phyloP scores from a whole-genome alignment of 139 green algal species.

The Monoraphidium neglectum region DNA sequence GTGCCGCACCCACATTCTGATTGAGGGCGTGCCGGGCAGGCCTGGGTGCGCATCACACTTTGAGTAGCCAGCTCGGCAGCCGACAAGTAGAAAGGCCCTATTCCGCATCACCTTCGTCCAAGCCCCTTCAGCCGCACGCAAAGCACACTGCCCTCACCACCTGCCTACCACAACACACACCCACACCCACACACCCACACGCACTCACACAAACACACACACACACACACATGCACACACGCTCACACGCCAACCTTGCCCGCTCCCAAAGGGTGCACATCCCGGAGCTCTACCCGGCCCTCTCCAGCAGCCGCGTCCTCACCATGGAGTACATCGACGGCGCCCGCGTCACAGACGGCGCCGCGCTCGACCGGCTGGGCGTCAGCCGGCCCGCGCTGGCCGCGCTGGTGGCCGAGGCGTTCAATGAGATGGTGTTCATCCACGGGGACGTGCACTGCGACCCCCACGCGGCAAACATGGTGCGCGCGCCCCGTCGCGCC shows the following conservation, averaged over 20 bases:
- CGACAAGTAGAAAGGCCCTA: too few species aligned
- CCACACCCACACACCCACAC: too few species aligned
- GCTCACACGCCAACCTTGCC: neutral
- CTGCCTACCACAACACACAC: too few species aligned
- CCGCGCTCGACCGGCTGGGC: conserved; percentile 30
- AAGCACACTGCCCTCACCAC: too few species aligned
- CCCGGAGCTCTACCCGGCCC: conserved; percentile 49
- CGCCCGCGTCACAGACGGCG: conserved; percentile 36
- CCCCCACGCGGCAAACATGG: conserved; percentile 85
- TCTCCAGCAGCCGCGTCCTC: conserved; percentile 65
- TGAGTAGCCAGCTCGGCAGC: too few species aligned
- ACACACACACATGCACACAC: too few species aligned
- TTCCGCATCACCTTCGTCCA: too few species aligned
- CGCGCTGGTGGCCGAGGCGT: conserved; percentile 67
- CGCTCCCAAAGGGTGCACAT: conserved; percentile 53
- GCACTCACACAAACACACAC: too few species aligned
- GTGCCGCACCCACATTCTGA: too few species aligned
- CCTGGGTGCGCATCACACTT: too few species aligned
- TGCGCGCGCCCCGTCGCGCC: conserved; percentile 20
- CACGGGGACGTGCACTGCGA: conserved; percentile 85
- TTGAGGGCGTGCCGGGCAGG: too few species aligned
- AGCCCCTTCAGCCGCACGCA: too few species aligned
- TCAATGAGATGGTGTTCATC: conserved; percentile 90
- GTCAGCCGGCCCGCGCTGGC: conserved; percentile 53
- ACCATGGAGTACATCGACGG: conserved; percentile 92